A percentile compares a stretch with the other conserved stretches of the same genome.
Evolutionary conservation across 176 grass and related monocot genomes (phyloP).

Genomic region (Oryza longistaminata): DNA sequence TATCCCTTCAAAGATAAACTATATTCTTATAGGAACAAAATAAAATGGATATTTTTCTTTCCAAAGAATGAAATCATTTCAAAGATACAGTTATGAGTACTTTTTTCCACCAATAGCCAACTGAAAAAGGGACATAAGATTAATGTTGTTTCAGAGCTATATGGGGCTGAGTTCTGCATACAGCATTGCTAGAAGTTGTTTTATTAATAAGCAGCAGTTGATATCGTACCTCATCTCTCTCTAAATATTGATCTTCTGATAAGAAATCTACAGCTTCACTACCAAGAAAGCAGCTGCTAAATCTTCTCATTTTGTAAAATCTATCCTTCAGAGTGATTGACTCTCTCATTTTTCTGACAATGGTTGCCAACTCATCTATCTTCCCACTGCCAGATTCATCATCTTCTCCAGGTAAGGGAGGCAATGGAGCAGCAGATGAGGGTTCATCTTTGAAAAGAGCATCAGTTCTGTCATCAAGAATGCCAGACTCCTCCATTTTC

Average conservation of each 20-base stretch:
- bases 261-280: slow-evolving; percentile 91
- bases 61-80: slow-evolving; percentile 5
- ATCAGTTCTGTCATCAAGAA: slow-evolving; percentile 67
- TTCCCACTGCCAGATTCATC: slow-evolving; percentile 85
- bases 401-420: slow-evolving; percentile 93
- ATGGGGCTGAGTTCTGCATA: not conserved
- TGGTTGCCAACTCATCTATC: slow-evolving; percentile 83
- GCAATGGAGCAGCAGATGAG: slow-evolving; percentile 57
- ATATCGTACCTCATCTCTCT: slow-evolving; percentile 75
- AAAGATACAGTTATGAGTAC: slow-evolving; percentile 19
- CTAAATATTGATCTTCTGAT: slow-evolving; percentile 93
- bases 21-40: not conserved
- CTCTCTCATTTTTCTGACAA: slow-evolving; percentile 95
- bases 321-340: slow-evolving; percentile 73
- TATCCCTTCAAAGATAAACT: not conserved
- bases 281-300: slow-evolving; percentile 93
- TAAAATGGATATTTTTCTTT: slow-evolving; percentile 1
- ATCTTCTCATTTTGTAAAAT: slow-evolving; percentile 98
- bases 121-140: slow-evolving; percentile 26
- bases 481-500: slow-evolving; percentile 65
- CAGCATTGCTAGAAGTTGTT: slow-evolving; percentile 19
- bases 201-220: not conserved
- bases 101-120: not conserved
- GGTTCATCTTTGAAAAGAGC: slow-evolving; percentile 59
- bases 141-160: slow-evolving; percentile 8